Conservation (phyloP, 768 basidiomycete genomes). For the Cyathus striatus region DNA sequence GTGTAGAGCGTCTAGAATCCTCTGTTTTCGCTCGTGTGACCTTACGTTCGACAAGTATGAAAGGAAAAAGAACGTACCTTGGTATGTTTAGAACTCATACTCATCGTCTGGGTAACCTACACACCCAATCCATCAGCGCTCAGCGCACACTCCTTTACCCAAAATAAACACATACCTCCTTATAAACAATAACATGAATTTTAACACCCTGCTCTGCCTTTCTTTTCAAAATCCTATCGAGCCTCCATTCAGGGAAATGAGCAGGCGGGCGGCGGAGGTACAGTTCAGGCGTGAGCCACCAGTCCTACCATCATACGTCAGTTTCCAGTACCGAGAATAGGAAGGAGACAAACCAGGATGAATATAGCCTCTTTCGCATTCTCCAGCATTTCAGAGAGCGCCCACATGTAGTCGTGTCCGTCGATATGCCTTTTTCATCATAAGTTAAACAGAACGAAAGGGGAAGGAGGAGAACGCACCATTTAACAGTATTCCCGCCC, state of each 20-base stretch:
- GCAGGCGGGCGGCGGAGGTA: conserved; percentile 93
- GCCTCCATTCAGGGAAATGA: conserved; percentile 78
- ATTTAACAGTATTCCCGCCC: conserved; percentile 72
- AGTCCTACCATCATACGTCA: conserved; percentile 45
- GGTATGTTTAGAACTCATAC: conserved; percentile 81
- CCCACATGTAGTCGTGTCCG: conserved; percentile 97
- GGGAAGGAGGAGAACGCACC: conserved; percentile 48
- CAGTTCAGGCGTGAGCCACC: conserved; percentile 95
- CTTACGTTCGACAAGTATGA: background rate
- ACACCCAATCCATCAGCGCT: background rate
- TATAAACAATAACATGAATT: conserved; percentile 90
- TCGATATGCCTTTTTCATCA: conserved; percentile 64
- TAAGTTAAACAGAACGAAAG: no score
- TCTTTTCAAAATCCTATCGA: conserved; percentile 78
- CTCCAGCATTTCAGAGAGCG: conserved; percentile 85
- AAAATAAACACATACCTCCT: conserved; percentile 50
- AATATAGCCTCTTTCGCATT: conserved; percentile 80
- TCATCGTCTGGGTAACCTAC: conserved; percentile 87
- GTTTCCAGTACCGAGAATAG: background rate
- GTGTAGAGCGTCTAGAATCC: conserved; percentile 75
- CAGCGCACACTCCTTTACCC: background rate
- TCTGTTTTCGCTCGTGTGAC: conserved; percentile 28
- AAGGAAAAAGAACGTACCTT: conserved; percentile 36
- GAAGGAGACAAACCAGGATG: conserved; percentile 53
- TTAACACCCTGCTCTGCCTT: conserved; percentile 94